Conservation (phyloP, 495 filamentous ascomycete species). For the Hypomontagnella monticulosa region DNA sequence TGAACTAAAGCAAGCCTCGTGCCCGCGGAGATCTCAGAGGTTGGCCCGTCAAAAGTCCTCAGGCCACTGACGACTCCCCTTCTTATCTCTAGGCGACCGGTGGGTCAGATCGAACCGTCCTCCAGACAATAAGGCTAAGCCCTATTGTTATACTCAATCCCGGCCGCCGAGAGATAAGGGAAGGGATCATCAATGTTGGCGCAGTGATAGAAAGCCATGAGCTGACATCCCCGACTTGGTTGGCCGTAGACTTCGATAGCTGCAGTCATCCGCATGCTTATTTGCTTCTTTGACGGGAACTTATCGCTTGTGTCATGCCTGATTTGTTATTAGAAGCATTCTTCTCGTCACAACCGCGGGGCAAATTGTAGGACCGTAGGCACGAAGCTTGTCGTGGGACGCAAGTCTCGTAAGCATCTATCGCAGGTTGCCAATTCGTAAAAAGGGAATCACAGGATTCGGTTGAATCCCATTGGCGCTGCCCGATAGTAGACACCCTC, state of each 20-base stretch:
- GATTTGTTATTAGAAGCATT: not conserved
- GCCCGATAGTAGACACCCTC: not conserved
- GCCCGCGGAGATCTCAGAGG: slow-evolving; percentile 33
- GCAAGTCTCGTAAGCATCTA: slow-evolving; percentile 3
- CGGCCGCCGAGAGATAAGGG: slow-evolving; percentile 28
- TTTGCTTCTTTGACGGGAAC: slow-evolving; percentile 11
- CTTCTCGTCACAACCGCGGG: slow-evolving; percentile 5
- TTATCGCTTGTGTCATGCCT: slow-evolving; percentile 16
- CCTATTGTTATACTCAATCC: slow-evolving; percentile 11
- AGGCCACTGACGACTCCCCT: slow-evolving; percentile 31
- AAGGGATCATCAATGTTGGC: slow-evolving; percentile 5
- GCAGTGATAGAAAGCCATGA: slow-evolving; percentile 2
- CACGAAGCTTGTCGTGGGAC: slow-evolving; percentile 1
- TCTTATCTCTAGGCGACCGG: slow-evolving; percentile 37
- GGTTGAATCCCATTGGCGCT: not conserved
- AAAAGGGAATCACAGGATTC: not conserved
- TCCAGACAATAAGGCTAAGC: slow-evolving; percentile 15
- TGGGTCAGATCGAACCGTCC: slow-evolving; percentile 9
- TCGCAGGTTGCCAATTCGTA: slow-evolving; percentile 14
- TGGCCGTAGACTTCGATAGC: not conserved
- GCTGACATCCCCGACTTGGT: slow-evolving; percentile 1
- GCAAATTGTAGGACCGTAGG: slow-evolving; percentile 19
- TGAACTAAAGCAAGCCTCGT: slow-evolving; percentile 25
- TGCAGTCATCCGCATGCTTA: slow-evolving; percentile 6
- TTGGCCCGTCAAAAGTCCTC: not conserved